A percentile compares a stretch with the other conserved stretches of the same genome.
Evolutionary conservation across 2,329 filamentous ascomycete species (phyloP).

Genomic region (Escovopsis weberi): DNA sequence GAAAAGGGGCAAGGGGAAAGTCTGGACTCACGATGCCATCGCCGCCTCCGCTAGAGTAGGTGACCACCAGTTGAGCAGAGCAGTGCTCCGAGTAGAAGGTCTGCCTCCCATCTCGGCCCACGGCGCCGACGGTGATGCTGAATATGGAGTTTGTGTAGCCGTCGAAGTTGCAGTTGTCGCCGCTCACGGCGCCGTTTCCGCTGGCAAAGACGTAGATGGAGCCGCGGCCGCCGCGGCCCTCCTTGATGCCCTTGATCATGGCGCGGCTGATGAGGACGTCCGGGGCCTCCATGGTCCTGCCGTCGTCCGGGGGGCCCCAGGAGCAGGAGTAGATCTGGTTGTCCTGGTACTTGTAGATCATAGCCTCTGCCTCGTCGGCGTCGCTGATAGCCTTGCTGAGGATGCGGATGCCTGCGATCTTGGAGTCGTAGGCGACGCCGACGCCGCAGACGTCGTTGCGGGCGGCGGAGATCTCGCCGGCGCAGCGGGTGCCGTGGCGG

Average conservation of each 20-base stretch:
- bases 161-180: conserved; percentile 98
- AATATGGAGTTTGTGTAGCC: conserved; percentile 99
- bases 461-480: conserved; percentile 85
- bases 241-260: conserved; percentile 83
- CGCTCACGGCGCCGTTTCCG: conserved; percentile 74
- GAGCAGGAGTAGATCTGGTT: conserved; percentile 99
- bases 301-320: conserved; percentile 93
- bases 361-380: conserved; percentile 76
- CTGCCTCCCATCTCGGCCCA: conserved; percentile 75
- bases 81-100: conserved; percentile 95
- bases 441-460: conserved; percentile 87
- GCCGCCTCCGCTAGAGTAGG: conserved; percentile 81
- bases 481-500: conserved; percentile 82
- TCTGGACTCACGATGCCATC: conserved; percentile 56
- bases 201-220: conserved; percentile 93
- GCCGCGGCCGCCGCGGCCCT: conserved; percentile 68
- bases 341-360: conserved; percentile 83
- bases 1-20: not conserved
- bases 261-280: conserved; percentile 77
- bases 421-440: conserved; percentile 88
- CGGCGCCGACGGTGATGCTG: conserved; percentile 89
- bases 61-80: conserved; percentile 88
- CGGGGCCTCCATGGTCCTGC: conserved; percentile 83
- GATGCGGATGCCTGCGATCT: conserved; percentile 83
- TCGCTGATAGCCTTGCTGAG: conserved; percentile 83